Evolutionary conservation across 805 yeast species (phyloP), one percentile per base, ranked within the genome.

Genomic region (Metschnikowia amazonensis): DNA sequence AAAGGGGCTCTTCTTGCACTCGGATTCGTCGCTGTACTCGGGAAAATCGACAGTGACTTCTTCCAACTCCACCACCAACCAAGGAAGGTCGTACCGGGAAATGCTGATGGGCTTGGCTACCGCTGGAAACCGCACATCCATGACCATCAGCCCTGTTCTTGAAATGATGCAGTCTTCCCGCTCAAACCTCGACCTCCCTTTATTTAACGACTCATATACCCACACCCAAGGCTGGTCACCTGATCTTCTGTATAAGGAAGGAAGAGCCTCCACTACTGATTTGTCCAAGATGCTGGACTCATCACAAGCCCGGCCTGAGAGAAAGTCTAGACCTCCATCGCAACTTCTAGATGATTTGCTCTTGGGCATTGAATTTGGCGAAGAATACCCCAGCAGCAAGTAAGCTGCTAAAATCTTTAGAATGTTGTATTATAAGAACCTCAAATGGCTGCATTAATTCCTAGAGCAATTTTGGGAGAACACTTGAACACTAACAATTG

Each of bases 101-200:
- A 46, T 48, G 60, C 62, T 36, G 49, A 55, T 30, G 42, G 43
- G 32, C 27, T 34, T 42, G 29, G 50, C 48, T 35, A 60, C 66
- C 10, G 35, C 35, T 4, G 42, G 42, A 16, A 28, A 20, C 17
- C 57, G 80, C 48, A 61, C 63, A 9, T 75, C 81, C 4, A 65
- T 78, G 75, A 76, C 75, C 47, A 66, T 78, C 16, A 76, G 81
- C 21, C 83, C 83, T 2, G 76, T 79, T 3, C 69, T 69, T 48
- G 65, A 74, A 45, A 51, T 73, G 33, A 60, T 62, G 61, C 41
- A 48, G 40, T 38, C 47, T 5, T 45, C 49, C 9, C 42, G 49
- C 24, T 47, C 51, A 2, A 50, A 47, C 34, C 20, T 51, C 3
- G 51, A 51, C 10, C 53, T 49, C 13, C 55, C 53, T 6, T 39